phyloP scores from a whole-genome alignment of 2,329 filamentous ascomycete species.

The Sordariomycetes sp. region DNA sequence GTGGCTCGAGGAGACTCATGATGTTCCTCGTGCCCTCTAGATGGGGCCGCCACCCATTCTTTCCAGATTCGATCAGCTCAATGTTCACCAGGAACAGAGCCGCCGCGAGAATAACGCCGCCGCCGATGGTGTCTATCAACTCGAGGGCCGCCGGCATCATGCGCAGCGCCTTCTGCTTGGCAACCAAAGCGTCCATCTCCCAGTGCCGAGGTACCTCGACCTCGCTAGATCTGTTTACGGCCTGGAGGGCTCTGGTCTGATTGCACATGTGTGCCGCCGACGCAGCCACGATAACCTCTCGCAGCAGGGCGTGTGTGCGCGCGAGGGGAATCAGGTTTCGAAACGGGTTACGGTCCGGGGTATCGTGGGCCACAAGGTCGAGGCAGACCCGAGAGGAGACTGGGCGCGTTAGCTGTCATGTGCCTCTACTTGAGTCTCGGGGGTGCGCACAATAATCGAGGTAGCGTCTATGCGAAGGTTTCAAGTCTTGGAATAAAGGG shows the following conservation, averaged over 20 bases:
- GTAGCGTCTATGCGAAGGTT: constrained; percentile 31
- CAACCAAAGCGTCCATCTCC: constrained; percentile 30
- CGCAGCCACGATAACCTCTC: constrained; percentile 35
- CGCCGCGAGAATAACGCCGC: constrained; percentile 31
- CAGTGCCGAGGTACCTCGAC: constrained; percentile 15
- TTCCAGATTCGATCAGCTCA: constrained; percentile 37
- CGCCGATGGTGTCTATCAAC: constrained; percentile 22
- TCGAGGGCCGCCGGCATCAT: constrained; percentile 28
- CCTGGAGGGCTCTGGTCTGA: constrained; percentile 21
- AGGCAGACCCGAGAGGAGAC: constrained; percentile 38
- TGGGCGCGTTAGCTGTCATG: constrained; percentile 13
- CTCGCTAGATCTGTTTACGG: constrained; percentile 9
- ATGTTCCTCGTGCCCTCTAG: constrained; percentile 33
- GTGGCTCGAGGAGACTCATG: constrained; percentile 26
- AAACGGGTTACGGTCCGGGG: constrained; percentile 33
- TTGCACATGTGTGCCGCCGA: constrained; percentile 37
- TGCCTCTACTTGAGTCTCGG: constrained; percentile 4
- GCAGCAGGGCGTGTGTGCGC: constrained; percentile 27
- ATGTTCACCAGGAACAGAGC: constrained; percentile 39
- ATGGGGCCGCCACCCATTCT: constrained; percentile 34
- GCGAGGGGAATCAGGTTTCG: constrained; percentile 31
- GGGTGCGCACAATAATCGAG: constrained; percentile 26
- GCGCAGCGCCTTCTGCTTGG: constrained; percentile 32
- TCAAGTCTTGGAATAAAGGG: constrained; percentile 40
- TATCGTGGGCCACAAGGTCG: constrained; percentile 38